Base-by-base conservation (phyloP, 441 rosid species). In the Euphorbia corollata region DNA sequence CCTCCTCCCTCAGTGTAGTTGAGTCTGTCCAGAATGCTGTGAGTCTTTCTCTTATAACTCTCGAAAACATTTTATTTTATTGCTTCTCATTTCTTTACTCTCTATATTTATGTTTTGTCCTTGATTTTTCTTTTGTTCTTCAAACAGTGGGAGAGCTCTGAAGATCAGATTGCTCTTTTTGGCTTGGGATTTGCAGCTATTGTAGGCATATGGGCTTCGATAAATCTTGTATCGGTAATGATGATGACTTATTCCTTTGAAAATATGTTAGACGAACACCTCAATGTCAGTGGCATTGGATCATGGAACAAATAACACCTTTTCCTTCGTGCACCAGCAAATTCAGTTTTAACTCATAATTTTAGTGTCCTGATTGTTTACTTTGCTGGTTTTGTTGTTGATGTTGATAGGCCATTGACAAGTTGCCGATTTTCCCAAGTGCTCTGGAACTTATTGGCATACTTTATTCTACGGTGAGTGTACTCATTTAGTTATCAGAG, bases 161-260 rank as follows among this genome's bases (percentile, higher is more conserved):
- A 93, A 87, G 97, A 90, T 71, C 83, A 92, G 53, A 23, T 89
- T 67, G 93, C 82, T 62, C 77, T 90, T 59, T 65, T 84, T 43
- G 98, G 97, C 66, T 80, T 93, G 73, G 84, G 96, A 8, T 90
- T 90, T 79, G 86, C 96, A 24, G 86, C 79, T 3, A 61, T 89
- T 53, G 90, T 79, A n/a, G 88, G 83, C 62, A 9, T 93, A 16
- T 93, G 98, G 98, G 81, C 92, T 32, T 87, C 98, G 36, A 12
- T 76, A 2, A 89, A 84, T 64, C 79, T 93, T 57, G 55, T 86
- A 73, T 68, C 89, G 81, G 97, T 88, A 85, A 68, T 72, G 36
- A 22, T 38, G 22, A 2, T 10, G 32, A 66, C 45, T 64, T 45
- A 45, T 53, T 65, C 58, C 63, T 65, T 63, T 15, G 32, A 36